A percentile compares a stretch with the other conserved stretches of the same genome.
These are phyloP conservation scores for Terfezia boudieri DNA, from an alignment of 495 filamentous ascomycete species.

Conservation along the genomic window DNA sequence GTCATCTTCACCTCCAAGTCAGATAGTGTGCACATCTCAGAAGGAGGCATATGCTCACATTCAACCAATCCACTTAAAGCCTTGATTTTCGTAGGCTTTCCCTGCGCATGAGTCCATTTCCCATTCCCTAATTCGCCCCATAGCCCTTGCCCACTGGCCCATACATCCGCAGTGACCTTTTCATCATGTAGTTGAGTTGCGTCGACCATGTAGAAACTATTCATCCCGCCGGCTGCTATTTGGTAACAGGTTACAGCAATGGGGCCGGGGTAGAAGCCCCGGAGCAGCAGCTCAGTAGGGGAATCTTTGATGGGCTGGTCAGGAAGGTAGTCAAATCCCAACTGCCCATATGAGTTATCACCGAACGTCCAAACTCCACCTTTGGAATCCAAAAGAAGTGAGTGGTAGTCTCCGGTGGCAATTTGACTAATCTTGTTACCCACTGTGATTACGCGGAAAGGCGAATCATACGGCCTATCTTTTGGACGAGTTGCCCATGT, in stretches of 20 bases:
- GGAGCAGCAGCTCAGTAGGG: conserved; percentile 44
- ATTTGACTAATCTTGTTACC: conserved; percentile 43
- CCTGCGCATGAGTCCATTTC: conserved; percentile 75
- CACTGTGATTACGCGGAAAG: conserved; percentile 49
- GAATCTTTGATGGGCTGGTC: conserved; percentile 39
- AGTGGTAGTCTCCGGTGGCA: conserved; percentile 73
- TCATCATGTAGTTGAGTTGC: conserved; percentile 26
- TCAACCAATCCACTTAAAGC: conserved; percentile 60
- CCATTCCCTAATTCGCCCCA: conserved; percentile 64
- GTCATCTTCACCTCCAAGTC: conserved; percentile 25
- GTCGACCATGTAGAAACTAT: conserved; percentile 71
- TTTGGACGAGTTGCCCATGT: conserved; percentile 55
- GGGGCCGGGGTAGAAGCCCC: conserved; percentile 45
- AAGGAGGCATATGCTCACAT: conserved; percentile 19
- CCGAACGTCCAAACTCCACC: conserved; percentile 75
- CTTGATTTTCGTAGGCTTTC: conserved; percentile 59
- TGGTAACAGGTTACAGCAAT: conserved; percentile 39
- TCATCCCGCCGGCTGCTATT: conserved; percentile 65
- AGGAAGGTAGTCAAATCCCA: conserved; percentile 48
- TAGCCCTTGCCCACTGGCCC: conserved; percentile 69
- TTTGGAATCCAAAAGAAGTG: conserved; percentile 46
- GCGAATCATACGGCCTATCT: conserved; percentile 51
- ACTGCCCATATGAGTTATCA: conserved; percentile 69
- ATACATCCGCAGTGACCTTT: conserved; percentile 50
- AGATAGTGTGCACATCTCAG: neutral